These are phyloP conservation scores for Halenospora varia DNA, from an alignment of 495 filamentous ascomycete genomes.

Conservation along the genomic window DNA sequence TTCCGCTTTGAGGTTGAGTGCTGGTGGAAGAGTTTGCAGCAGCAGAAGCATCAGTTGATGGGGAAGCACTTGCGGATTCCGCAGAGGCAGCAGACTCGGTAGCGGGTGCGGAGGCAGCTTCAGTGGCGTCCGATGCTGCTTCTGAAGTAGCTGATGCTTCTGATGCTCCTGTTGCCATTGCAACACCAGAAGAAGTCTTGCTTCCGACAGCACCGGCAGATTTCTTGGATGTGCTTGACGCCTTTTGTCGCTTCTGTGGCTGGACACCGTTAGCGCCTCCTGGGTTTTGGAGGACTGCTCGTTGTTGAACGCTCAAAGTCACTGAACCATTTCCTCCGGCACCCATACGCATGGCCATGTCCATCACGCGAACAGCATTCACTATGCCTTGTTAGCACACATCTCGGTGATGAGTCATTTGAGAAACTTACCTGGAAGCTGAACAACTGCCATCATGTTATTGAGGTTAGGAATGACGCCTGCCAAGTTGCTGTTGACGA, in stretches of 20 bases:
- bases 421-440: conserved; percentile 24
- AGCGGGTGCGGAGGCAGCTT: background rate
- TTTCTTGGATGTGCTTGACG: background rate
- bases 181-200: background rate
- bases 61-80: background rate
- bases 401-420: background rate
- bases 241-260: conserved; percentile 2
- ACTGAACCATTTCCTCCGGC: conserved; percentile 15
- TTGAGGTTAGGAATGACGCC: conserved; percentile 23
- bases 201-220: background rate
- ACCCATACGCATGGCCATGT: conserved; percentile 21
- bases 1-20: background rate
- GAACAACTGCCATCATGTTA: conserved; percentile 24
- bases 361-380: conserved; percentile 20
- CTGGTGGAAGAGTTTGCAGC: background rate
- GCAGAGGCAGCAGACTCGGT: background rate
- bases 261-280: conserved; percentile 20
- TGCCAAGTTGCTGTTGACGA: conserved; percentile 23
- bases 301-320: conserved; percentile 19
- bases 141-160: background rate
- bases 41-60: background rate
- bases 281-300: conserved; percentile 22
- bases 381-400: conserved; percentile 11
- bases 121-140: background rate
- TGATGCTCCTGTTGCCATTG: background rate